Evolutionary conservation across 495 filamentous ascomycete species (phyloP).

Genomic region (Daldinia childiae): DNA sequence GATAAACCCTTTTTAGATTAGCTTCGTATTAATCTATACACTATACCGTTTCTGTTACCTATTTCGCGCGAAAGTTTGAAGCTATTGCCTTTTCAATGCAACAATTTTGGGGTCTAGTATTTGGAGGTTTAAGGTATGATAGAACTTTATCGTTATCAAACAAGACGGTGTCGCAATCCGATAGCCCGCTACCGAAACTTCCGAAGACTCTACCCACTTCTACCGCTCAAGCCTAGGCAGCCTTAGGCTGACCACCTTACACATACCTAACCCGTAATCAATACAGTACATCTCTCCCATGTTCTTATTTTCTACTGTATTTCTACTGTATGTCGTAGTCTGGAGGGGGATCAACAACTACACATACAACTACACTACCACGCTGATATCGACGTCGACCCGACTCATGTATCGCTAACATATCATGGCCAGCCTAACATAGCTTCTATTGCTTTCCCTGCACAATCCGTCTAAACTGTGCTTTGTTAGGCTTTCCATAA

Average conservation of each 20-base stretch:
- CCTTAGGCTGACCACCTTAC: background rate
- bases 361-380: background rate
- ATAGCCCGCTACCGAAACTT: slow-evolving; percentile 40
- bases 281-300: slow-evolving; percentile 14
- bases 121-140: background rate
- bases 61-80: too few relatives aligned
- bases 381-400: slow-evolving; percentile 17
- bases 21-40: background rate
- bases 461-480: slow-evolving; percentile 24
- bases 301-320: slow-evolving; percentile 25
- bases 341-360: slow-evolving; percentile 39
- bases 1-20: too few relatives aligned
- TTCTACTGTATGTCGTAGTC: slow-evolving; percentile 37
- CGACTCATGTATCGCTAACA: slow-evolving; percentile 54
- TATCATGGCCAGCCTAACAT: slow-evolving; percentile 44
- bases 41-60: background rate
- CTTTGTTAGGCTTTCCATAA: slow-evolving; percentile 11
- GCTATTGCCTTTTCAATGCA: too few relatives aligned
- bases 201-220: slow-evolving; percentile 24
- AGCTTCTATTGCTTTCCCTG: slow-evolving; percentile 20
- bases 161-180: slow-evolving; percentile 11
- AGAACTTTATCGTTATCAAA: background rate
- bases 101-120: too few relatives aligned
- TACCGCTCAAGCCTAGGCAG: background rate
- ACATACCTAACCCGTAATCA: too few relatives aligned